Percentiles rank a stretch among this genome's conserved stretches.
phyloP scores from a whole-genome alignment of 495 filamentous ascomycete genomes.

The Penicillium cinerascens region DNA sequence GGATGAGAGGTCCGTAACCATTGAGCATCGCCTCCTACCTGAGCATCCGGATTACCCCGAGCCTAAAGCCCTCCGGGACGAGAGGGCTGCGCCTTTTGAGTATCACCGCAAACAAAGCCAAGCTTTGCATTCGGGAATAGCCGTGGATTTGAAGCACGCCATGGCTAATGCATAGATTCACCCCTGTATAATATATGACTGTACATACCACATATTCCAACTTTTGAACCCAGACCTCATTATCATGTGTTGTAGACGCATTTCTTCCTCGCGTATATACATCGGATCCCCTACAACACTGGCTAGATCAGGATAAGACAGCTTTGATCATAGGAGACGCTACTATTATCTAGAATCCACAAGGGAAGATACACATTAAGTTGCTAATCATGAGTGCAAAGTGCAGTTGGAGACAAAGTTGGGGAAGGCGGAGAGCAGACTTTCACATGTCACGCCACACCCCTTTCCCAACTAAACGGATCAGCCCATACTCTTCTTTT shows the following conservation, averaged over 20 bases:
- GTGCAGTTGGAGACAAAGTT: neutral
- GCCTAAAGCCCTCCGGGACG: neutral
- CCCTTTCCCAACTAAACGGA: slow-evolving; percentile 17
- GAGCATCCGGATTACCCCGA: neutral
- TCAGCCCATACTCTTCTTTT: slow-evolving; percentile 19
- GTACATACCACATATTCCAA: neutral
- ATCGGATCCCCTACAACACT: too few relatives aligned
- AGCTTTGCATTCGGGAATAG: neutral
- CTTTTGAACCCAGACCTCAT: neutral
- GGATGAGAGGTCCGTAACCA: neutral
- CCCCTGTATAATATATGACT: neutral
- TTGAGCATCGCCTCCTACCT: neutral
- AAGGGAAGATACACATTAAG: too few relatives aligned
- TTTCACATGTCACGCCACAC: slow-evolving; percentile 44
- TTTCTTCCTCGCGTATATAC: too few relatives aligned
- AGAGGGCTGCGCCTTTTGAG: neutral
- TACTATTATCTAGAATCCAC: too few relatives aligned
- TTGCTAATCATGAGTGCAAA: too few relatives aligned
- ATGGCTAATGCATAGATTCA: neutral
- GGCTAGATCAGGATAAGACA: too few relatives aligned
- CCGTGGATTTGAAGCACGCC: too few relatives aligned
- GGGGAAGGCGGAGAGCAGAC: slow-evolving; percentile 16
- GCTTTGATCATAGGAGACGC: too few relatives aligned
- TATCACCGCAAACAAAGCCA: neutral
- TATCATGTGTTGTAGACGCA: neutral